Percentiles rank a stretch among this genome's conserved stretches.
Evolutionary conservation across 805 yeast genomes (phyloP).

Genomic region (Trichomonascus vanleenenianus): DNA sequence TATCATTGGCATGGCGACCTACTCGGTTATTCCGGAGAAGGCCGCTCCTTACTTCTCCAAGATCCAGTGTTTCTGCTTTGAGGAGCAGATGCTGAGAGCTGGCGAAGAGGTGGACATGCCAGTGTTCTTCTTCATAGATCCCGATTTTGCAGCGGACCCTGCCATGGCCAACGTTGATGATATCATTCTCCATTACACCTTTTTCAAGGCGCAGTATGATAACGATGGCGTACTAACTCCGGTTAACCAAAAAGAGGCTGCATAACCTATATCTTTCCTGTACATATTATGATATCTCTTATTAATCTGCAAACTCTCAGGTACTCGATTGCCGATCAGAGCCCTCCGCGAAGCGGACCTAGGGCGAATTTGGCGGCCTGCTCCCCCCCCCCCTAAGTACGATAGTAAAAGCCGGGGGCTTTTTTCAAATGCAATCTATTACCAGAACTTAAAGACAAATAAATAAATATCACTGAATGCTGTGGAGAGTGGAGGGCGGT

Average conservation of each 20-base stretch:
- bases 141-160: slow-evolving; percentile 91
- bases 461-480: background rate
- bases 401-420: too few relatives aligned
- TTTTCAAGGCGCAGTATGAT: slow-evolving; percentile 45
- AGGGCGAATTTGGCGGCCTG: too few relatives aligned
- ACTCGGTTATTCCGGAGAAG: slow-evolving; percentile 91
- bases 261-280: background rate
- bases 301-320: too few relatives aligned
- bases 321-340: too few relatives aligned
- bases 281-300: too few relatives aligned
- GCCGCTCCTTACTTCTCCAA: slow-evolving; percentile 95
- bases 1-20: slow-evolving; percentile 97
- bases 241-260: slow-evolving; percentile 9
- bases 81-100: slow-evolving; percentile 86
- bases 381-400: too few relatives aligned
- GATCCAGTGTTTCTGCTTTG: slow-evolving; percentile 97
- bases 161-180: slow-evolving; percentile 86
- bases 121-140: slow-evolving; percentile 91
- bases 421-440: too few relatives aligned
- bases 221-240: slow-evolving; percentile 20
- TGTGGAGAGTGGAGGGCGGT: background rate
- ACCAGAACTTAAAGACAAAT: background rate
- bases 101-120: slow-evolving; percentile 99
- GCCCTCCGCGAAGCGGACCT: too few relatives aligned
- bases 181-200: slow-evolving; percentile 84